These are phyloP conservation scores for Wallacemonas rigidus DNA, from an alignment of 208 protist genomes.

Conservation along the genomic window DNA sequence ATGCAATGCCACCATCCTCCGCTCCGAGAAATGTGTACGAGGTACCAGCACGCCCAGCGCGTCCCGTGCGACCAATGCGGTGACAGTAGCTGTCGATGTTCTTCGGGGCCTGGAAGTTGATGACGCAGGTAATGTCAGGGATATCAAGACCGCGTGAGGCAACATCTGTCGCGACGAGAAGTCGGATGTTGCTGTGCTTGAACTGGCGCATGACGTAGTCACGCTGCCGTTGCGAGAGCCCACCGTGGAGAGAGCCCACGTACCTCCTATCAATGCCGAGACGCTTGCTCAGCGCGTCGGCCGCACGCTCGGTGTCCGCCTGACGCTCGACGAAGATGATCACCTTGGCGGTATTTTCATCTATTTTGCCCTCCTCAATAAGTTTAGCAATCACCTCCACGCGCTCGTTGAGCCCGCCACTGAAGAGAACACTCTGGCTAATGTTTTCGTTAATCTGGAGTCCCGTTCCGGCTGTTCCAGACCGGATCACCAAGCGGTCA, in stretches of 20 bases:
- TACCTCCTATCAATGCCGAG: conserved; percentile 74
- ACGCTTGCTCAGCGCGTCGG: conserved; percentile 52
- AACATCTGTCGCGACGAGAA: conserved; percentile 95
- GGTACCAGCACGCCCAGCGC: conserved; percentile 82
- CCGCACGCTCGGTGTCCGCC: conserved; percentile 79
- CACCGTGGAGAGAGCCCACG: conserved; percentile 94
- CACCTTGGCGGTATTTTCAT: conserved; percentile 84
- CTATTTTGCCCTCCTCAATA: conserved; percentile 81
- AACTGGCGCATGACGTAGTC: conserved; percentile 91
- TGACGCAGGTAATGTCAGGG: conserved; percentile 91
- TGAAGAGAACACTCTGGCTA: conserved; percentile 75
- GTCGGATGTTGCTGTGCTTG: conserved; percentile 80
- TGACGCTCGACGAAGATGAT: conserved; percentile 94
- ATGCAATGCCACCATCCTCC: conserved; percentile 53
- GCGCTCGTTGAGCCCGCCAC: conserved; percentile 49
- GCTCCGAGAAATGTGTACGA: conserved; percentile 86
- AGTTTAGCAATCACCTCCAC: conserved; percentile 68
- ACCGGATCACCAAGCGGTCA: conserved; percentile 82
- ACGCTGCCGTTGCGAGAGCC: conserved; percentile 89
- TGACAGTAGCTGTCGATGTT: conserved; percentile 96
- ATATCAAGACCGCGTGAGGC: conserved; percentile 96
- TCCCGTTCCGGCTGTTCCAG: conserved; percentile 82
- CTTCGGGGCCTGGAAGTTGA: conserved; percentile 93
- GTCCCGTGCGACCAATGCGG: conserved; percentile 94
- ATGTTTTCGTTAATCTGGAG: conserved; percentile 88